Evolutionary conservation across 345 rosid species (phyloP).

Genomic region (Cardamine resedifolia): DNA sequence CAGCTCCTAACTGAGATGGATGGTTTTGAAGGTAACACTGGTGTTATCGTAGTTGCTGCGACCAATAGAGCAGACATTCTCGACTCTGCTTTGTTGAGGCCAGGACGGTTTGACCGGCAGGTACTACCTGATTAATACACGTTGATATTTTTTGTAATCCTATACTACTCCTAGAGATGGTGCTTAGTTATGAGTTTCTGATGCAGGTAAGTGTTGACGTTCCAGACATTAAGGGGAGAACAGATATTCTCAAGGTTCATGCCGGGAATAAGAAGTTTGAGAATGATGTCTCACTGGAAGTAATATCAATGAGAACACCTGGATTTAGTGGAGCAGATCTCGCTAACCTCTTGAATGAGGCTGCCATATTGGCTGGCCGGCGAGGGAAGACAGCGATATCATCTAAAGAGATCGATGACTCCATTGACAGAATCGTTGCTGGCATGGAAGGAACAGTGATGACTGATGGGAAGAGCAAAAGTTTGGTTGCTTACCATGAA

Average conservation of each 20-base stretch:
- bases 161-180: not conserved
- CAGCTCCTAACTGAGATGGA: slow-evolving; percentile 98
- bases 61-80: slow-evolving; percentile 95
- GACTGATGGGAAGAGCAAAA: slow-evolving; percentile 97
- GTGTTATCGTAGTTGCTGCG: slow-evolving; percentile 89
- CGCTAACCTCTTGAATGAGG: slow-evolving; percentile 93
- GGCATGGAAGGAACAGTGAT: slow-evolving; percentile 99
- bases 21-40: slow-evolving; percentile 96
- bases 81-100: slow-evolving; percentile 89
- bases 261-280: slow-evolving; percentile 88
- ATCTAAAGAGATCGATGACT: slow-evolving; percentile 92
- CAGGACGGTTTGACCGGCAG: slow-evolving; percentile 97
- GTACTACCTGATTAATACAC: slow-evolving; percentile 38
- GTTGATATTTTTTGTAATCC: not conserved
- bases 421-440: slow-evolving; percentile 96
- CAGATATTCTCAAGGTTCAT: slow-evolving; percentile 91
- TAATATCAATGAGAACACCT: slow-evolving; percentile 95
- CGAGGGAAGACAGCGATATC: slow-evolving; percentile 82
- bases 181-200: slow-evolving; percentile 27
- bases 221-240: slow-evolving; percentile 86
- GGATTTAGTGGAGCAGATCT: slow-evolving; percentile 99
- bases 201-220: slow-evolving; percentile 89
- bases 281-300: slow-evolving; percentile 82
- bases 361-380: slow-evolving; percentile 93
- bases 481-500: slow-evolving; percentile 97